These are phyloP conservation scores for Termitomyces sp. DNA, from an alignment of 768 basidiomycete species.

Conservation along the genomic window DNA sequence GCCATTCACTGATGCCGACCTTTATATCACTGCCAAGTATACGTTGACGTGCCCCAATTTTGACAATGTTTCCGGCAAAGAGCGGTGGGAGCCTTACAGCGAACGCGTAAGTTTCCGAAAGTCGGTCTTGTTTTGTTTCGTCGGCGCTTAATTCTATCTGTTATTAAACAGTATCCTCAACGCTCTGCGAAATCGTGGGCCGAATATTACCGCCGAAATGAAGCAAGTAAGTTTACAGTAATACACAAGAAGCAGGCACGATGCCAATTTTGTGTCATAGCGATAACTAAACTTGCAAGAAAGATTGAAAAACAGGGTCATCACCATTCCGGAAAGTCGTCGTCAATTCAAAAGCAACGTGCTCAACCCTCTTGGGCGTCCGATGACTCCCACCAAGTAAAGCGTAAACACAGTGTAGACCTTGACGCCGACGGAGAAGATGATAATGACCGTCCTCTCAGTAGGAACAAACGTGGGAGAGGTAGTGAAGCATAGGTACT, in stretches of 20 bases:
- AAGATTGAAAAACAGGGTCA: slow-evolving; percentile 32
- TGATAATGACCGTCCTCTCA: slow-evolving; percentile 8
- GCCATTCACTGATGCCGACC: slow-evolving; percentile 59
- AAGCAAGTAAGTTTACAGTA: slow-evolving; percentile 37
- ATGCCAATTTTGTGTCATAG: neutral
- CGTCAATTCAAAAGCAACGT: slow-evolving; percentile 24
- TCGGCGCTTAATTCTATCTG: neutral
- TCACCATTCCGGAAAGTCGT: slow-evolving; percentile 13
- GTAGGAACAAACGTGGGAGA: slow-evolving; percentile 24
- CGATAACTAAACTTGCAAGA: slow-evolving; percentile 29
- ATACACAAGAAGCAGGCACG: neutral
- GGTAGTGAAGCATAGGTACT: slow-evolving; percentile 12
- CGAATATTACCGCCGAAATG: slow-evolving; percentile 54
- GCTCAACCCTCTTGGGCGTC: slow-evolving; percentile 30
- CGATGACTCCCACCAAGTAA: slow-evolving; percentile 20
- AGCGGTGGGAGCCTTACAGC: slow-evolving; percentile 55
- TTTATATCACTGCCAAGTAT: slow-evolving; percentile 56
- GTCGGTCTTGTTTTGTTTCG: neutral
- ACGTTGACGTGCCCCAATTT: slow-evolving; percentile 50
- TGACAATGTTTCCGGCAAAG: slow-evolving; percentile 33
- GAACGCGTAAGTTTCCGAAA: slow-evolving; percentile 38
- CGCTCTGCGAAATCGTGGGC: slow-evolving; percentile 58
- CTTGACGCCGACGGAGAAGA: slow-evolving; percentile 23
- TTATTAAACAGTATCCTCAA: slow-evolving; percentile 44
- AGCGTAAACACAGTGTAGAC: slow-evolving; percentile 34